A percentile compares a stretch with the other conserved stretches of the same genome.
phyloP scores from a whole-genome alignment of 1,139 yeast genomes.

The Saccharomyces hybrid region DNA sequence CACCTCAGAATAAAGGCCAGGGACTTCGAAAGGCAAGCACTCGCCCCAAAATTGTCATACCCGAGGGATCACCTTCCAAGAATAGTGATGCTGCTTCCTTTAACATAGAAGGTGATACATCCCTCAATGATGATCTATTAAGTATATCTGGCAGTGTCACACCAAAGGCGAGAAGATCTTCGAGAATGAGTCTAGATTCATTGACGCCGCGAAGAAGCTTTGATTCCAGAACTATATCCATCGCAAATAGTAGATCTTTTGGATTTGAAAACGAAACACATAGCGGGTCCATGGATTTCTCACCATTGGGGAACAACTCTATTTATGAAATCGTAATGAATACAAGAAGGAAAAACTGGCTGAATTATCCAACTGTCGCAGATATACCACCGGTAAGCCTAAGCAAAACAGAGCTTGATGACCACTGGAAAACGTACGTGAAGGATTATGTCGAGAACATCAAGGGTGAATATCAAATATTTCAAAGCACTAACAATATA shows the following conservation, averaged over 20 bases:
- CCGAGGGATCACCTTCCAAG: not conserved
- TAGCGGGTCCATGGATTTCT: constrained; percentile 33
- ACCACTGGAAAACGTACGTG: constrained; percentile 45
- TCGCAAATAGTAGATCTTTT: constrained; percentile 12
- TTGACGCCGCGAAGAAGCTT: constrained; percentile 29
- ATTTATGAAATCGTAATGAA: constrained; percentile 58
- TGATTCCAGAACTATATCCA: constrained; percentile 24
- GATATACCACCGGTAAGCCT: constrained; percentile 84
- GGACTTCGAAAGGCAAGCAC: not conserved
- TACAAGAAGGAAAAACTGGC: constrained; percentile 32
- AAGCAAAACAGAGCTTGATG: constrained; percentile 48
- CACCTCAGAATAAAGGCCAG: not conserved
- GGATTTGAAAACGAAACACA: constrained; percentile 19
- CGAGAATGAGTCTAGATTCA: constrained; percentile 23
- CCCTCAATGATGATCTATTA: constrained; percentile 32
- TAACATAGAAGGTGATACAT: constrained; percentile 13
- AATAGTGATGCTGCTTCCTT: not conserved
- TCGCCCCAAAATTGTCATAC: not conserved
- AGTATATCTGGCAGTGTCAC: constrained; percentile 22
- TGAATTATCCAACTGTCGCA: constrained; percentile 62
- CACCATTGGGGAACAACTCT: constrained; percentile 73
- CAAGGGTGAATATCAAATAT: constrained; percentile 48
- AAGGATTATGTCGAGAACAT: constrained; percentile 42
- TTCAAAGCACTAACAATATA: constrained; percentile 33
- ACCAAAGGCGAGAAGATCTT: constrained; percentile 7